Conservation (phyloP, 768 basidiomycete genomes). For the Psilocybe sp. region DNA sequence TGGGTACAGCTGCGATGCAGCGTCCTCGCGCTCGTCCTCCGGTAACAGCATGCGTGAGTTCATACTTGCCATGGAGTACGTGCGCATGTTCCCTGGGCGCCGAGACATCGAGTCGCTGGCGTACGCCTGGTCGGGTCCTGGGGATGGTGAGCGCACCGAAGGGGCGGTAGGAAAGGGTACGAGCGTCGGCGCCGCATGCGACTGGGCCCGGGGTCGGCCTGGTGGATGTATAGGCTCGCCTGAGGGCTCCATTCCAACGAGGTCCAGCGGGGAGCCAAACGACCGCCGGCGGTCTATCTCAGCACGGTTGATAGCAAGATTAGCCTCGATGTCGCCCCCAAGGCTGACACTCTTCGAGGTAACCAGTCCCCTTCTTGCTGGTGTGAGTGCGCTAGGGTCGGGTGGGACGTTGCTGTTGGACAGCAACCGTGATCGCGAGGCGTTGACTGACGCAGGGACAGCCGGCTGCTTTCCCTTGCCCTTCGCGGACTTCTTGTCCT, state of each 20-base stretch:
- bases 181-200: conserved; percentile 39
- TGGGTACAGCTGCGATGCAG: conserved; percentile 26
- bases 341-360: conserved; percentile 64
- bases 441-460: conserved; percentile 29
- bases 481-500: conserved; percentile 53
- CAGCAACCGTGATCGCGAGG: conserved; percentile 42
- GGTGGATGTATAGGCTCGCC: conserved; percentile 30
- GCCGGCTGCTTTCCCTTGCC: conserved; percentile 39
- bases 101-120: conserved; percentile 6
- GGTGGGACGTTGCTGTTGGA: conserved; percentile 40
- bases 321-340: conserved; percentile 53
- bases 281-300: conserved; percentile 47
- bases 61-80: conserved; percentile 49
- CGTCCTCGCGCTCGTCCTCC: conserved; percentile 34
- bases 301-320: conserved; percentile 20
- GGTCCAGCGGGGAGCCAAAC: conserved; percentile 55
- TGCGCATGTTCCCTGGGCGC: conserved; percentile 34
- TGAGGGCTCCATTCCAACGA: conserved; percentile 42
- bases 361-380: conserved; percentile 35
- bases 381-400: conserved; percentile 12
- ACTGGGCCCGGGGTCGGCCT: conserved; percentile 45
- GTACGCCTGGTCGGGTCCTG: conserved; percentile 21
- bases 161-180: conserved; percentile 62
- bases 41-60: conserved; percentile 43
- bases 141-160: conserved; percentile 51